These are phyloP conservation scores for Helicostylum pulchrum DNA, from an alignment of 192 early-diverging fungal species.

Conservation along the genomic window DNA sequence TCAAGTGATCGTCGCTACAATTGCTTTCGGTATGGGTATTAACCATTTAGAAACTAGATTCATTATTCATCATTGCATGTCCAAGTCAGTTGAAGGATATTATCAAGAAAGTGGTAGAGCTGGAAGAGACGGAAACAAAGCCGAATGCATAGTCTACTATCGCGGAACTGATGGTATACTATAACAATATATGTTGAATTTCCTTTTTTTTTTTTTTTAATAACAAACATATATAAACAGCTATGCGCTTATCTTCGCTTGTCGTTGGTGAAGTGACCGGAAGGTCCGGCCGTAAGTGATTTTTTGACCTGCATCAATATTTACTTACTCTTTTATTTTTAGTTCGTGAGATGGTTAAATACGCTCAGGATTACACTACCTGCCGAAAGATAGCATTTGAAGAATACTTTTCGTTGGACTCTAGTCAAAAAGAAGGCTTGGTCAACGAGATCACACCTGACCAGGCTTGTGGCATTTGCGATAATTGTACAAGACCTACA, in stretches of 20 bases:
- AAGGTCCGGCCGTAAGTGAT: slow-evolving; percentile 41
- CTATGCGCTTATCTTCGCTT: slow-evolving; percentile 55
- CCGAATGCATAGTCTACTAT: slow-evolving; percentile 69
- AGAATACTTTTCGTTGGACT: slow-evolving; percentile 46
- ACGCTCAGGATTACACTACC: slow-evolving; percentile 57
- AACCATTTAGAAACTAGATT: slow-evolving; percentile 71
- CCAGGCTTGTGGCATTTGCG: slow-evolving; percentile 40
- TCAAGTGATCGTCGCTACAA: slow-evolving; percentile 69
- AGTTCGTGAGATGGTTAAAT: slow-evolving; percentile 60
- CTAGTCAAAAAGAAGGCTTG: slow-evolving; percentile 3
- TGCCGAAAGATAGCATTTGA: slow-evolving; percentile 65
- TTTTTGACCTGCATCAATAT: not conserved
- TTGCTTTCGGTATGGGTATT: slow-evolving; percentile 75
- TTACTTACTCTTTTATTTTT: not conserved
- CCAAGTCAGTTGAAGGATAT: slow-evolving; percentile 71
- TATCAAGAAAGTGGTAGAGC: slow-evolving; percentile 77
- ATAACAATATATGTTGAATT: not conserved
- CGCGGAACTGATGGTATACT: slow-evolving; percentile 58
- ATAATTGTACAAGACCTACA: slow-evolving; percentile 43
- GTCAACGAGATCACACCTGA: slow-evolving; percentile 28
- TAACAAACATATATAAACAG: slow-evolving; percentile 5
- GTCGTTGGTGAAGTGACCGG: slow-evolving; percentile 59
- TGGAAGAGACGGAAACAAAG: slow-evolving; percentile 60
- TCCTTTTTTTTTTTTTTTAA: not conserved
- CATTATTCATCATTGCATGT: slow-evolving; percentile 69